Evolutionary conservation across 345 rosid species (phyloP).

Genomic region (Diplotaxis tenuifolia): DNA sequence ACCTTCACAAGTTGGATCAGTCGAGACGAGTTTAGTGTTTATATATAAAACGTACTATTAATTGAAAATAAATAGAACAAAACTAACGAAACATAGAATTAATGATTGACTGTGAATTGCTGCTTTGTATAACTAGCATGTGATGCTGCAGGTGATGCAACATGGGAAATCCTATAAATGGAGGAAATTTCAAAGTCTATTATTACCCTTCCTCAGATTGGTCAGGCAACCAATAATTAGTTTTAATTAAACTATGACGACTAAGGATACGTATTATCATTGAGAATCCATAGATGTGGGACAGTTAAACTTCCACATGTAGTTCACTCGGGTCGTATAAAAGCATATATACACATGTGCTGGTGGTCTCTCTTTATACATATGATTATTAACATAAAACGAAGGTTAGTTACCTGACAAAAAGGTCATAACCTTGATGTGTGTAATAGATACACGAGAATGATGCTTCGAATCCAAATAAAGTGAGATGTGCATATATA

Average conservation of each 20-base stretch:
- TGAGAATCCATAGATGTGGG: constrained; percentile 36
- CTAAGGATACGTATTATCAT: constrained; percentile 14
- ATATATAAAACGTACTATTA: background rate
- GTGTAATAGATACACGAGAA: background rate
- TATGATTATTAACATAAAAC: too few species aligned
- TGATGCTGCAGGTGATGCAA: constrained; percentile 19
- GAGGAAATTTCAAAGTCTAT: constrained; percentile 27
- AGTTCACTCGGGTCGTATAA: constrained; percentile 12
- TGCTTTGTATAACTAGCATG: constrained; percentile 30
- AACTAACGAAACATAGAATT: constrained; percentile 7
- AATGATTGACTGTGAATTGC: constrained; percentile 27
- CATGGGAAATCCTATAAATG: constrained; percentile 36
- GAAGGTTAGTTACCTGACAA: too few species aligned
- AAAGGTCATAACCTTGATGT: constrained; percentile 18
- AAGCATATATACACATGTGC: constrained; percentile 16
- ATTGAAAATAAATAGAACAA: constrained; percentile 29
- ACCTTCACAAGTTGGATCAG: background rate
- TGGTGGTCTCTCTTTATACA: too few species aligned
- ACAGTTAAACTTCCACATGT: constrained; percentile 37
- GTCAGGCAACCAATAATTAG: constrained; percentile 25
- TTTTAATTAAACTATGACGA: constrained; percentile 2
- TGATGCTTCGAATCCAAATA: constrained; percentile 7
- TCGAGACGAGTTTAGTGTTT: background rate
- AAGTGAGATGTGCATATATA: background rate
- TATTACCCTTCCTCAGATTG: constrained; percentile 29